Evolutionary conservation across 495 filamentous ascomycete species (phyloP).

Genomic region (Pyrenula massariospora): DNA sequence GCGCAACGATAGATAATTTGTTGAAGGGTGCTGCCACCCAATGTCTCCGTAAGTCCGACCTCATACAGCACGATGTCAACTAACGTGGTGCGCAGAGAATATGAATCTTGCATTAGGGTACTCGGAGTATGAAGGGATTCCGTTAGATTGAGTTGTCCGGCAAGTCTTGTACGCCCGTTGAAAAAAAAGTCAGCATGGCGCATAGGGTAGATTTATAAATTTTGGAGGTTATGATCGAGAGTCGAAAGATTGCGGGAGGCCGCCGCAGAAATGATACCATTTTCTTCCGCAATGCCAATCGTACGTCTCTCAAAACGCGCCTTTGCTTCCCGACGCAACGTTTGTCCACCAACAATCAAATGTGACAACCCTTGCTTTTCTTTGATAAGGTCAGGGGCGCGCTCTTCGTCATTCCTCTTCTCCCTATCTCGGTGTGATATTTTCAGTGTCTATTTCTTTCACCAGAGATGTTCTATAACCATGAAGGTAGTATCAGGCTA

Average conservation of each 20-base stretch:
- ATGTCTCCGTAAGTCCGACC: slow-evolving; percentile 63
- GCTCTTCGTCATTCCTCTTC: too few species aligned
- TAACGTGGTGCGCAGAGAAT: slow-evolving; percentile 50
- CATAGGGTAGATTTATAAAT: background rate
- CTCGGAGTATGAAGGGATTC: slow-evolving; percentile 86
- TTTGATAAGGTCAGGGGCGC: too few species aligned
- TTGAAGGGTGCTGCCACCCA: slow-evolving; percentile 95
- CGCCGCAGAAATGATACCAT: too few species aligned
- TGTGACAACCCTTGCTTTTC: background rate
- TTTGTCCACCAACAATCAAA: too few species aligned
- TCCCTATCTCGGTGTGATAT: slow-evolving; percentile 1
- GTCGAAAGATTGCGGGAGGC: too few species aligned
- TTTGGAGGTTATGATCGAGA: background rate
- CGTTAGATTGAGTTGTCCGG: slow-evolving; percentile 29
- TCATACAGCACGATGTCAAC: background rate
- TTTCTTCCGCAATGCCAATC: too few species aligned
- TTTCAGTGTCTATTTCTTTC: background rate
- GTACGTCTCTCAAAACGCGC: too few species aligned
- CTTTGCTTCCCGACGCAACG: background rate
- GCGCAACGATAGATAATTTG: slow-evolving; percentile 95
- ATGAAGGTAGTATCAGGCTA: background rate
- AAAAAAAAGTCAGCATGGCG: background rate
- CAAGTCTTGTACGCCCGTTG: background rate
- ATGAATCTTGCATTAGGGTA: slow-evolving; percentile 95
- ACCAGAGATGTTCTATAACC: background rate